These are phyloP conservation scores for Dichomitus squalens DNA, from an alignment of 1,284 basidiomycete species.

Conservation along the genomic window DNA sequence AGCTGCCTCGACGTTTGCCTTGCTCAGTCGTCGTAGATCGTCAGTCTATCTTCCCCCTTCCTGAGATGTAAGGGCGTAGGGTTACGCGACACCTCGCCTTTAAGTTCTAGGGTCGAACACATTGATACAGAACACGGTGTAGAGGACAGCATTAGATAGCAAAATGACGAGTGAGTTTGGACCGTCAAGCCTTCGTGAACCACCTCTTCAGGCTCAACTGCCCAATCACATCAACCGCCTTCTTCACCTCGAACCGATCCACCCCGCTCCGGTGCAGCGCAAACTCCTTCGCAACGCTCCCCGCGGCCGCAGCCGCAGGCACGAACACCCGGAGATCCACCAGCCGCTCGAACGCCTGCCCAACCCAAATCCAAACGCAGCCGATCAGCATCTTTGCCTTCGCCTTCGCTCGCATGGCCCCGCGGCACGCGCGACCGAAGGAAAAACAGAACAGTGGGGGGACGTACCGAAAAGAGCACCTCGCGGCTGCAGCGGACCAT, in stretches of 20 bases:
- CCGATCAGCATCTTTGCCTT: neutral
- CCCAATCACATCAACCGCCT: conserved; percentile 62
- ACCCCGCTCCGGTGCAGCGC: conserved; percentile 64
- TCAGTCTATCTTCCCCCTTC: neutral
- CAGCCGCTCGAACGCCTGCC: conserved; percentile 71
- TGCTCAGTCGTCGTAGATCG: neutral
- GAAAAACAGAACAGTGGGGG: neutral
- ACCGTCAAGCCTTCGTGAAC: conserved; percentile 56
- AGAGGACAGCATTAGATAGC: neutral
- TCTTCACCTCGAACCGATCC: conserved; percentile 60
- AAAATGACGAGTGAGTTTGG: neutral
- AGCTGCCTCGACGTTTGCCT: neutral
- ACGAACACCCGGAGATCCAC: conserved; percentile 55
- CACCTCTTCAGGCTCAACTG: conserved; percentile 78
- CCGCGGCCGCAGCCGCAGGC: conserved; percentile 45
- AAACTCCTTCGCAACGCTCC: conserved; percentile 60
- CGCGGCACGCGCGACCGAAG: too few relatives aligned
- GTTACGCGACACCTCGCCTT: too few relatives aligned
- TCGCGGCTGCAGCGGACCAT: conserved; percentile 68
- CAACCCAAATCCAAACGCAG: neutral
- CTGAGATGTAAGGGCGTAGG: neutral
- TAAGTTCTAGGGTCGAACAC: too few relatives aligned
- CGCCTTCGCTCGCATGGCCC: too few relatives aligned
- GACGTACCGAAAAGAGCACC: conserved; percentile 62
- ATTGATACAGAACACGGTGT: neutral